These are phyloP conservation scores for Astrocystis sublimbata DNA, from an alignment of 495 filamentous ascomycete genomes.

Conservation along the genomic window DNA sequence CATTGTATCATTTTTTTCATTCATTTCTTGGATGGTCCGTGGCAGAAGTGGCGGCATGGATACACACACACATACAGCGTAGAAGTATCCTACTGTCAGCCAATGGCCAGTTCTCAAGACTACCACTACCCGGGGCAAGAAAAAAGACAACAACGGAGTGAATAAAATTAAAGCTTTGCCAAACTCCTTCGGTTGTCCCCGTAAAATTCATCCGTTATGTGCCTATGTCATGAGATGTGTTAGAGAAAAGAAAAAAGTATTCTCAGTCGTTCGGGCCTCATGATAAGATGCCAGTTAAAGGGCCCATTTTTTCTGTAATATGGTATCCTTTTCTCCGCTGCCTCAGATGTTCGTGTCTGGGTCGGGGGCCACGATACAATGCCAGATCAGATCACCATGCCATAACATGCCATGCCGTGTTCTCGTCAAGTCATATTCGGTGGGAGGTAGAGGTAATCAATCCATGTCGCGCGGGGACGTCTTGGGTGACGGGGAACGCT, in stretches of 20 bases:
- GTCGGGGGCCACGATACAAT: conserved; percentile 20
- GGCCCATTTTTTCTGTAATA: conserved; percentile 13
- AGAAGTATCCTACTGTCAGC: background rate
- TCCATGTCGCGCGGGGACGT: conserved; percentile 10
- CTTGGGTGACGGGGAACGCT: conserved; percentile 16
- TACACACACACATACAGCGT: too few relatives aligned
- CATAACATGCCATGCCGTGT: conserved; percentile 14
- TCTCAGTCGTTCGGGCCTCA: conserved; percentile 7
- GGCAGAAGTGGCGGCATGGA: background rate
- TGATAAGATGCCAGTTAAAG: conserved; percentile 27
- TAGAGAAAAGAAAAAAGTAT: conserved; percentile 13
- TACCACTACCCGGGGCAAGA: too few relatives aligned
- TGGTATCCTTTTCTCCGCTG: conserved; percentile 7
- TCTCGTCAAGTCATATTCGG: conserved; percentile 15
- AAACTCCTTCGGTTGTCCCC: conserved; percentile 15
- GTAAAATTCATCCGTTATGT: background rate
- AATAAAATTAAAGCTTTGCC: conserved; percentile 4
- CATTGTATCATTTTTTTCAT: conserved; percentile 15
- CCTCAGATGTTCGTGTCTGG: background rate
- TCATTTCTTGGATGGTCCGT: conserved; percentile 2
- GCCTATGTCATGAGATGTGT: background rate
- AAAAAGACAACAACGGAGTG: conserved; percentile 18
- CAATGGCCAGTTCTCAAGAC: background rate
- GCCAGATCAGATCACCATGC: conserved; percentile 7
- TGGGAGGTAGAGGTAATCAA: conserved; percentile 5